Evolutionary conservation across 495 filamentous ascomycete species (phyloP).

Genomic region (Rostrohypoxylon terebratum): DNA sequence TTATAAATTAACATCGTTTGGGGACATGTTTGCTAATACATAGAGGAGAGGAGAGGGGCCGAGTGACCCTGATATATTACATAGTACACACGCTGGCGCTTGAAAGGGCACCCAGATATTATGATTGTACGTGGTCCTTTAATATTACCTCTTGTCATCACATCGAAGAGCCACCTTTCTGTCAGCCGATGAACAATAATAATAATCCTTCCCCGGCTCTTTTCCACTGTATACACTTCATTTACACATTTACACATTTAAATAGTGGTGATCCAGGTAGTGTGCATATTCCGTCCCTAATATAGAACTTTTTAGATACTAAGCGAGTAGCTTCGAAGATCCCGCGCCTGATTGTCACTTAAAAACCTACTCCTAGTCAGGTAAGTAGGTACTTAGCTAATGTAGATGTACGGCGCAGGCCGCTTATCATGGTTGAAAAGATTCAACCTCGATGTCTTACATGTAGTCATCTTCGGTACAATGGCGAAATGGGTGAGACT

Average conservation of each 20-base stretch:
- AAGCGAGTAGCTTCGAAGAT: conserved; percentile 9
- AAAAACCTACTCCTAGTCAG: background rate
- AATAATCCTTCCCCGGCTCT: conserved; percentile 35
- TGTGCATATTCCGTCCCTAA: conserved; percentile 23
- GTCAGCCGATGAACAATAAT: conserved; percentile 24
- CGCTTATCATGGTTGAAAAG: background rate
- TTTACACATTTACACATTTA: background rate
- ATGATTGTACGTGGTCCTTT: conserved; percentile 33
- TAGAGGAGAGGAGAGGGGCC: conserved; percentile 20
- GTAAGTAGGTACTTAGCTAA: background rate
- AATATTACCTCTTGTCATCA: conserved; percentile 42
- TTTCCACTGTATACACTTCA: conserved; percentile 4
- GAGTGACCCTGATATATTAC: conserved; percentile 1
- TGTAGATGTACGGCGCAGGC: background rate
- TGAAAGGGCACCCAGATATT: conserved; percentile 9
- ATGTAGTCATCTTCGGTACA: conserved; percentile 3
- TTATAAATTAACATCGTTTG: conserved; percentile 9
- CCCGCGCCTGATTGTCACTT: conserved; percentile 8
- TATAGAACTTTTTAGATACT: conserved; percentile 22
- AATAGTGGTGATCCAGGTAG: background rate
- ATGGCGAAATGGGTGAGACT: background rate
- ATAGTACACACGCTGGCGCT: conserved; percentile 15
- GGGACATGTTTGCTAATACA: conserved; percentile 16
- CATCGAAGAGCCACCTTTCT: conserved; percentile 23
- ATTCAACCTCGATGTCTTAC: conserved; percentile 2